Percentiles rank a stretch among this genome's conserved stretches.
These are phyloP conservation scores for Colletotrichum sp. DNA, from an alignment of 2,329 filamentous ascomycete species.

Conservation along the genomic window DNA sequence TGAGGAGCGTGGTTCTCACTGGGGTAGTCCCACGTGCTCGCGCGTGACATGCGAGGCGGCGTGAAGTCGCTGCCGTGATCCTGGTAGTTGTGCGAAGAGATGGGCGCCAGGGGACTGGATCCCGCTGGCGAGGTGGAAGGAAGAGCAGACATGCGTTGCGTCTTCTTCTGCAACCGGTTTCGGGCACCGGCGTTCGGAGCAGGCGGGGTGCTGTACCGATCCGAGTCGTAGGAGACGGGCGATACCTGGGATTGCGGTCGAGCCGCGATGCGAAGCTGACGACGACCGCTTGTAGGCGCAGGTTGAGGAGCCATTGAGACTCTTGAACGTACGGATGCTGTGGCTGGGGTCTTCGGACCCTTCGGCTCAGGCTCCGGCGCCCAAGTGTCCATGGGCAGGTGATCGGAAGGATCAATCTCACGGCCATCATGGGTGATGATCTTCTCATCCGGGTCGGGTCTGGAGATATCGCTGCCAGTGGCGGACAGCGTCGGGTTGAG, in stretches of 20 bases:
- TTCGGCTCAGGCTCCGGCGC: constrained; percentile 74
- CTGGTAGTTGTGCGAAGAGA: constrained; percentile 56
- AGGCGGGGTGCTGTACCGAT: constrained; percentile 36
- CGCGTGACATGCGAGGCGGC: constrained; percentile 47
- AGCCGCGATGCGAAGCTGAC: constrained; percentile 54
- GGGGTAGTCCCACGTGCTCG: constrained; percentile 58
- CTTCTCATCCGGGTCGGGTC: constrained; percentile 63
- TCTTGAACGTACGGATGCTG: constrained; percentile 31
- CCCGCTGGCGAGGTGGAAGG: constrained; percentile 40
- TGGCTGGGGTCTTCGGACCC: constrained; percentile 30
- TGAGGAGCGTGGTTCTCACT: constrained; percentile 56
- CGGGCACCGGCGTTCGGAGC: constrained; percentile 46
- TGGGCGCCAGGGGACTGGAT: constrained; percentile 57
- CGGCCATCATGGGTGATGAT: constrained; percentile 79
- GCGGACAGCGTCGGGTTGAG: constrained; percentile 64
- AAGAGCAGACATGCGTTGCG: constrained; percentile 48
- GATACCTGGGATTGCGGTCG: constrained; percentile 54
- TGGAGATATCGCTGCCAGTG: constrained; percentile 23
- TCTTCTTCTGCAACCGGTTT: constrained; percentile 71
- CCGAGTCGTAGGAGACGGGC: constrained; percentile 32
- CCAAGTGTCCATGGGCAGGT: constrained; percentile 79
- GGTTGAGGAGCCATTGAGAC: constrained; percentile 57
- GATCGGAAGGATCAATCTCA: constrained; percentile 81
- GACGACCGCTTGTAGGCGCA: constrained; percentile 54
- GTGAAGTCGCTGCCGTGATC: constrained; percentile 46